Conservation (phyloP, 2,329 filamentous ascomycete species). For the Achaetomium macrosporum region DNA sequence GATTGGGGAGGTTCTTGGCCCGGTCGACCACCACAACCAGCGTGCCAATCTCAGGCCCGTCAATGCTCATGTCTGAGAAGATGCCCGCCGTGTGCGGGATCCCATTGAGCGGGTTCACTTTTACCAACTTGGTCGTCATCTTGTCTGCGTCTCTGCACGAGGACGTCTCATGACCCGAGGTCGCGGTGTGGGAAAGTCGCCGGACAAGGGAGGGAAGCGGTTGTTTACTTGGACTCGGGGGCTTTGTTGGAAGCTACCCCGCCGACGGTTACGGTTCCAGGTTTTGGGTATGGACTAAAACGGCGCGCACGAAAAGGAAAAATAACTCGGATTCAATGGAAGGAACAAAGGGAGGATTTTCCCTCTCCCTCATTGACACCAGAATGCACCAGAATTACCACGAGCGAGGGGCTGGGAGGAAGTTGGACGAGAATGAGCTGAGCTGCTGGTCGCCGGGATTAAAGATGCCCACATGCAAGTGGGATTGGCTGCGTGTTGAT, state of each 20-base stretch:
- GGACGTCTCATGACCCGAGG: slow-evolving; percentile 15
- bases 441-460: slow-evolving; percentile 1
- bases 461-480: neutral
- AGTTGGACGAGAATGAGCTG: neutral
- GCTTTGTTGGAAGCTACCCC: slow-evolving; percentile 6
- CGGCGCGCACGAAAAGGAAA: neutral
- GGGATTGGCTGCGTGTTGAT: slow-evolving; percentile 6
- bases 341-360: neutral
- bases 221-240: slow-evolving; percentile 18
- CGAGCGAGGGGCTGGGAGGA: neutral
- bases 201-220: neutral
- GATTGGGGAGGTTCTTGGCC: slow-evolving; percentile 93
- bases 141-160: slow-evolving; percentile 17
- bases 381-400: neutral
- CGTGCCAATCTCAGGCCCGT: slow-evolving; percentile 89
- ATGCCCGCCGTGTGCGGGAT: slow-evolving; percentile 79
- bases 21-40: slow-evolving; percentile 87
- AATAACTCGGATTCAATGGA: neutral
- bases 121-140: slow-evolving; percentile 48
- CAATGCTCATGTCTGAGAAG: slow-evolving; percentile 87
- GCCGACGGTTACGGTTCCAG: neutral
- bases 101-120: slow-evolving; percentile 51
- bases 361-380: neutral
- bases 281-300: neutral
- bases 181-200: neutral